Evolutionary conservation across 1,284 basidiomycete species (phyloP), one percentile per base, ranked within the genome.

Genomic region (Vanrija pseudolonga): DNA sequence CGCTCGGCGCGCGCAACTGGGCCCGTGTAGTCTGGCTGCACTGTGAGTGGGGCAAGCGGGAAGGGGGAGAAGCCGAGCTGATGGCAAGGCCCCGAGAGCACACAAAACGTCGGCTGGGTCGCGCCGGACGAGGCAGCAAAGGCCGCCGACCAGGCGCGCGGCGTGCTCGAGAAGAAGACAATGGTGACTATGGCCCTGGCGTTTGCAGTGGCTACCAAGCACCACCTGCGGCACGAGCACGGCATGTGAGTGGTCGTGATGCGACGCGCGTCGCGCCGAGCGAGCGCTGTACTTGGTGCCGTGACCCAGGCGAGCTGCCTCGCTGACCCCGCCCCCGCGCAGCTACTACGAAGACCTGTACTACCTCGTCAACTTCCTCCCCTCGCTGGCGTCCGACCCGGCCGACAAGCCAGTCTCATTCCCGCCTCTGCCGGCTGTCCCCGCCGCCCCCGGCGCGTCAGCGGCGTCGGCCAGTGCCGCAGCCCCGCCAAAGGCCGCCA

Each of bases 121-220:
- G 40, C 61, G 7, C 65, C 68, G 19, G 51, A 32, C 32, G 32
- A 54, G 8, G 50, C 71, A 4, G 78, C 77, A 6, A 76, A 80
- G 48, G 72, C 76, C 43, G 78, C 73, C 4, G 72, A 73, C 47
- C 54, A 57, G 57, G 79, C 80, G 1, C 80, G 82, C n/a, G 76
- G 79, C 0, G 66, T 86, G 37, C 73, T 88, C 40, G 87, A 89
- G 70, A 85, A 86, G 73, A 87, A 84, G 72, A 83, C 83, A 11
- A 84, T 87, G 79, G 80, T 88, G 55, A 85, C 86, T 67, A 74
- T 89, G 56, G 71, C 86, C 23, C 82, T 86, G 71, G 86, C 83
- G 2, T 87, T 72, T 45, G 66, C 73, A 9, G 72, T 74, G 4
- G 66, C 71, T 3, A 71, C 71, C 22, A 76, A 76, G 59, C 73